Base-by-base conservation (phyloP, 257 asterid genomes). In the Hygrophila difformis region DNA sequence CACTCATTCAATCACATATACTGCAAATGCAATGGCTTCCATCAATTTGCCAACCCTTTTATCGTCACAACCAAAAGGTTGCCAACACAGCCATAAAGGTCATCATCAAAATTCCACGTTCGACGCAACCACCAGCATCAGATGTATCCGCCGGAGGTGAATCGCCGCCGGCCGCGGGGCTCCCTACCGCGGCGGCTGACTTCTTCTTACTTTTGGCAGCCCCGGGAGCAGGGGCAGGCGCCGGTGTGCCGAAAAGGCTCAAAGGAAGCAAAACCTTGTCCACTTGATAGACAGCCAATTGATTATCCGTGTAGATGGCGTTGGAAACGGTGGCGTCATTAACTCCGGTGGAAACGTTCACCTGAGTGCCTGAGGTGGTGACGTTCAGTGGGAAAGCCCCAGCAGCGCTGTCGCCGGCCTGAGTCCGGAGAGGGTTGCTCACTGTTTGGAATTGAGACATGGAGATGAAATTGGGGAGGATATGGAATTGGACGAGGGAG, bases 241-340 rank as follows among this genome's bases (percentile, higher is more conserved):
- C 59, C 13, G 77, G 71, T 9, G 95, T 12, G 2, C 82, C 97
- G 18, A 88, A 88, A 19, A 88, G 33, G 9, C 80, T 77, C 46
- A 78, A 6, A 5, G 97, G 97, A 8, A 76, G 95, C 41, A 87
- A 84, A 29, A 88, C 95, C 61, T 76, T 68, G 31, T 84, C 94
- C 12, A 88, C 84, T 33, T 84, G 82, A 39, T 88, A 84, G 29
- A 88, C 82, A 0, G 94, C 97, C 46, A 88, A 76, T 59, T 84
- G 92, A 49, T 73, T 29, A 49, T 73, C 81, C 0, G 73, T 60
- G 31, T 68, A 76, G 4, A 80, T 34, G 0, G 76, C 56, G 34
- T 34, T 65, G 18, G 57, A 44, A 50, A 76, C 61, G 5, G 78
- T 57, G 5, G 92, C 68, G 50, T 71, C 68, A 1, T 68, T 73